These are phyloP conservation scores for Calonectria crousiana DNA, from an alignment of 2,329 filamentous ascomycete genomes.

Conservation along the genomic window DNA sequence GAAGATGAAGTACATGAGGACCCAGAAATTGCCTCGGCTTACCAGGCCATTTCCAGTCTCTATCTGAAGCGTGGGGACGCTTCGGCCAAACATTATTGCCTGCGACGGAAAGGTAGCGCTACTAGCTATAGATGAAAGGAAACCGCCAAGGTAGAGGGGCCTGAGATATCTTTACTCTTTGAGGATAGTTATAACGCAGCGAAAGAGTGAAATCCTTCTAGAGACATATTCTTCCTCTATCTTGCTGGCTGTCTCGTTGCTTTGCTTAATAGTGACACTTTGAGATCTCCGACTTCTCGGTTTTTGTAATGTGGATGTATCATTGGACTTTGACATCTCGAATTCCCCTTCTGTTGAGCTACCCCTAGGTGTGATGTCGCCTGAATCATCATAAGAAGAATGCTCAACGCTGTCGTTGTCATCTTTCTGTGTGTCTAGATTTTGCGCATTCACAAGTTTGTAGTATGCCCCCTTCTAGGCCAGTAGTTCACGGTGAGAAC, in stretches of 20 bases:
- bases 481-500: conserved; percentile 64
- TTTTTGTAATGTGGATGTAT: too few species aligned
- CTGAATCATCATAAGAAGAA: conserved; percentile 42
- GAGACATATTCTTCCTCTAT: neutral
- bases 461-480: conserved; percentile 59
- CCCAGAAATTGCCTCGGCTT: conserved; percentile 60
- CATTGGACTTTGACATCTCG: neutral
- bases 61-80: neutral
- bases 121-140: neutral
- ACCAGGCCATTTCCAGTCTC: conserved; percentile 41
- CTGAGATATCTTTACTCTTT: neutral
- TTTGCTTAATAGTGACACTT: too few species aligned
- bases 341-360: neutral
- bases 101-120: conserved; percentile 18
- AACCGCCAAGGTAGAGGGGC: neutral
- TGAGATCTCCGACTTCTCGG: too few species aligned
- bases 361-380: neutral
- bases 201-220: neutral
- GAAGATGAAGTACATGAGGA: conserved; percentile 65
- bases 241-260: neutral
- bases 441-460: conserved; percentile 57
- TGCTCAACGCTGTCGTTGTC: neutral
- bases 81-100: neutral
- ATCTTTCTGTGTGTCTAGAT: conserved; percentile 29
- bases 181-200: neutral